Conservation (phyloP, 257 asterid genomes). For the Parsonsia alboflavescens region DNA sequence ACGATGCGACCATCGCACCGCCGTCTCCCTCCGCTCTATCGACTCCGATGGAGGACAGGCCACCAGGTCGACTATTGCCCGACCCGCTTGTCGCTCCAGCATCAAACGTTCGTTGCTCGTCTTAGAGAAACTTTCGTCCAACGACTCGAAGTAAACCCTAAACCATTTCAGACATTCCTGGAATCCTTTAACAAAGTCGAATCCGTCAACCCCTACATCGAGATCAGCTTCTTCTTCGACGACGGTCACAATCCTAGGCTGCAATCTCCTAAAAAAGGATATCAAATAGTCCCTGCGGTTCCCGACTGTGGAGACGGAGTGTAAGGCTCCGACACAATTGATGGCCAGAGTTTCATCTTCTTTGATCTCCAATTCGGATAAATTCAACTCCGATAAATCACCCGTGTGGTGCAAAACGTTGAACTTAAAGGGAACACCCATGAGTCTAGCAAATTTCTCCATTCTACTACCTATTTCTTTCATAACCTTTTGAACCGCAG, state of each 20-base stretch:
- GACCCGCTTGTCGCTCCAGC: conserved; percentile 84
- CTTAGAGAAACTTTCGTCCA: conserved; percentile 67
- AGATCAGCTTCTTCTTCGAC: conserved; percentile 97
- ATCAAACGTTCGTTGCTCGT: conserved; percentile 84
- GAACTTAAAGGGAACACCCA: conserved; percentile 91
- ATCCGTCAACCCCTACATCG: conserved; percentile 56
- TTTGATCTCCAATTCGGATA: conserved; percentile 43
- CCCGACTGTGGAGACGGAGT: conserved; percentile 44
- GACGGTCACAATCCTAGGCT: conserved; percentile 61
- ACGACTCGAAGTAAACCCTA: conserved; percentile 85
- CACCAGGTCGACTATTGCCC: conserved; percentile 78
- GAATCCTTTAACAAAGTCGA: conserved; percentile 58
- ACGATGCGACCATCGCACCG: conserved; percentile 71
- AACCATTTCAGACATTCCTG: conserved; percentile 81
- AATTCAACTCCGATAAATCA: conserved; percentile 61
- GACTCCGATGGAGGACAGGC: conserved; percentile 65
- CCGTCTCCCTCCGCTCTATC: conserved; percentile 80
- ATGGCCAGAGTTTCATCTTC: conserved; percentile 80
- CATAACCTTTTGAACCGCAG: conserved; percentile 65
- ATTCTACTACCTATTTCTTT: conserved; percentile 72
- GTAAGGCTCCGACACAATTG: conserved; percentile 70
- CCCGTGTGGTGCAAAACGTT: conserved; percentile 63
- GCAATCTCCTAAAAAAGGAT: conserved; percentile 48
- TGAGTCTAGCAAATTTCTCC: conserved; percentile 92
- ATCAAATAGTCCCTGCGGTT: conserved; percentile 48